Evolutionary conservation across 345 rosid species (phyloP).

Genomic region (Salix udensis): DNA sequence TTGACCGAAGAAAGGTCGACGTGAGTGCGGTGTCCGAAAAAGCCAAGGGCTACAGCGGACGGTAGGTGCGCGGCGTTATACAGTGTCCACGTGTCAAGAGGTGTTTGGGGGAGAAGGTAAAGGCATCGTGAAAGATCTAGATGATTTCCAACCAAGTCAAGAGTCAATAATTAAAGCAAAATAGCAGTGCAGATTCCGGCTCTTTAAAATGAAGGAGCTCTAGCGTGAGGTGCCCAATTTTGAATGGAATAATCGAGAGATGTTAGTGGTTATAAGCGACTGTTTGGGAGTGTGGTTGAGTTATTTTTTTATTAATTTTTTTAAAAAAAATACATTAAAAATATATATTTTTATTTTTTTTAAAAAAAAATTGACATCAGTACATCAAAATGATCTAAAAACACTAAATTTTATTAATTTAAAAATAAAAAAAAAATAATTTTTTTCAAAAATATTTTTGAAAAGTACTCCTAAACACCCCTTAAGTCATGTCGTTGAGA

Average conservation of each 20-base stretch:
- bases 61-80: background rate
- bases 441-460: too few relatives aligned
- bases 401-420: too few relatives aligned
- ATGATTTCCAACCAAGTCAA: background rate
- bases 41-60: background rate
- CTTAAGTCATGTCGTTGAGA: background rate
- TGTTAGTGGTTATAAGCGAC: background rate
- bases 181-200: background rate
- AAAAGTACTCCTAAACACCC: too few relatives aligned
- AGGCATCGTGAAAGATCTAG: background rate
- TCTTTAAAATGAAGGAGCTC: background rate
- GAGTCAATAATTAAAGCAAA: background rate
- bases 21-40: background rate
- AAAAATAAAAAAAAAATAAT: too few relatives aligned
- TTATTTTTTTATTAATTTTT: too few relatives aligned
- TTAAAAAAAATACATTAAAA: too few relatives aligned
- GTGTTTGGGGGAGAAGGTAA: background rate
- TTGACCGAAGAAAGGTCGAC: background rate
- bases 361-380: too few relatives aligned
- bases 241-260: background rate
- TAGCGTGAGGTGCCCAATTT: background rate
- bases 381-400: too few relatives aligned
- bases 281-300: too few relatives aligned
- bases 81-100: background rate
- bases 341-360: too few relatives aligned